A percentile compares a stretch with the other conserved stretches of the same genome.
Conservation (phyloP, 768 basidiomycete species). For the Tulasnella sp. region DNA sequence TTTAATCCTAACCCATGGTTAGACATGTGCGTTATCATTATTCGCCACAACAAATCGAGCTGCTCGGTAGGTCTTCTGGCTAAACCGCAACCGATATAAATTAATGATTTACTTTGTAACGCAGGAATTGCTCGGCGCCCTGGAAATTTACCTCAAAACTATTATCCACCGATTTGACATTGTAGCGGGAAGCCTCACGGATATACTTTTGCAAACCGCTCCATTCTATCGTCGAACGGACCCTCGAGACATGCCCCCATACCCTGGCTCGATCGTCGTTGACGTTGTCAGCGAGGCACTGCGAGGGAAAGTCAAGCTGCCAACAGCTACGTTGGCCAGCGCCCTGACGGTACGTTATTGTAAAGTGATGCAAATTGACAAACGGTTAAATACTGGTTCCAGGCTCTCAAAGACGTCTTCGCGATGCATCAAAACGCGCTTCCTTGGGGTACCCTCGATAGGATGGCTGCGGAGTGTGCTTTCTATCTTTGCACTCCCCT, state of each 20-base stretch:
- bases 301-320: conserved; percentile 1
- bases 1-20: conserved; percentile 55
- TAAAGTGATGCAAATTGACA: neutral
- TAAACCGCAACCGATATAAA: neutral
- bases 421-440: conserved; percentile 1
- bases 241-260: neutral
- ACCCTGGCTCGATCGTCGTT: conserved; percentile 7
- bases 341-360: conserved; percentile 12
- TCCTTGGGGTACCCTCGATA: conserved; percentile 31
- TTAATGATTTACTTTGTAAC: neutral
- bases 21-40: conserved; percentile 42
- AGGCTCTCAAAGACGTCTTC: conserved; percentile 5
- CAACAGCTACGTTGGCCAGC: neutral
- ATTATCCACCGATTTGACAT: conserved; percentile 45
- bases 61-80: conserved; percentile 38
- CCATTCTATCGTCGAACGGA: conserved; percentile 35
- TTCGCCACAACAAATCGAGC: conserved; percentile 53
- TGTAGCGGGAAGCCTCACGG: conserved; percentile 37
- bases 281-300: conserved; percentile 12
- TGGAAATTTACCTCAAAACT: conserved; percentile 55
- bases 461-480: conserved; percentile 41
- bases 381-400: neutral
- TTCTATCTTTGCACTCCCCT: conserved; percentile 39
- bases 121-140: conserved; percentile 51
- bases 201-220: conserved; percentile 44